phyloP scores from a whole-genome alignment of 768 basidiomycete genomes.

The Auriscalpium orientale region DNA sequence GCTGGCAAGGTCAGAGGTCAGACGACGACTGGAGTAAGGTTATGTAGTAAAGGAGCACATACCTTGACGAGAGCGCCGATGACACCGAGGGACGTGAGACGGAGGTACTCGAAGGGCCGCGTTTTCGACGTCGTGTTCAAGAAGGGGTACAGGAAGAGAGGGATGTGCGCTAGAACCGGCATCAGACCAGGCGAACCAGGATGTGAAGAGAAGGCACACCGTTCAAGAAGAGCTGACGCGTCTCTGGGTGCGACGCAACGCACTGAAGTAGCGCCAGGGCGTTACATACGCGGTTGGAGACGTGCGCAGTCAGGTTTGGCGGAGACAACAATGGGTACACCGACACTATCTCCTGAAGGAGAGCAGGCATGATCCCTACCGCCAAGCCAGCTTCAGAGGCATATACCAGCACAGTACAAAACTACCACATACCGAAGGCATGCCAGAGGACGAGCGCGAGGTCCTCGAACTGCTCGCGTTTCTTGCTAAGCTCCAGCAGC shows the following conservation, averaged over 20 bases:
- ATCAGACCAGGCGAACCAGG: background rate
- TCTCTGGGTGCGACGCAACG: constrained; percentile 96
- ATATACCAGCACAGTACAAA: constrained; percentile 1
- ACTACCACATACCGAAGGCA: constrained; percentile 71
- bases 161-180: constrained; percentile 78
- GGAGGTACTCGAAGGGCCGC: constrained; percentile 97
- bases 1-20: constrained; percentile 37
- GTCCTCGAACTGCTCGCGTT: constrained; percentile 98
- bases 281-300: constrained; percentile 98
- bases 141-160: constrained; percentile 92
- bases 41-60: background rate
- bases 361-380: constrained; percentile 92
- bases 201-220: constrained; percentile 43
- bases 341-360: constrained; percentile 95
- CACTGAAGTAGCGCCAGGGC: constrained; percentile 96
- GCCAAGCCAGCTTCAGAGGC: background rate
- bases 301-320: constrained; percentile 93
- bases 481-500: constrained; percentile 94
- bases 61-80: constrained; percentile 99
- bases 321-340: constrained; percentile 96
- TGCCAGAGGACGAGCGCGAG: constrained; percentile 97
- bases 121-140: constrained; percentile 98
- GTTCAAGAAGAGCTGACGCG: constrained; percentile 89
- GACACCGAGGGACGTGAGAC: constrained; percentile 98
- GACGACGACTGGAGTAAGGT: background rate